Percentiles rank a stretch among this genome's conserved stretches.
Evolutionary conservation across 2,329 filamentous ascomycete species (phyloP).

Genomic region (Lecanosticta acicola): DNA sequence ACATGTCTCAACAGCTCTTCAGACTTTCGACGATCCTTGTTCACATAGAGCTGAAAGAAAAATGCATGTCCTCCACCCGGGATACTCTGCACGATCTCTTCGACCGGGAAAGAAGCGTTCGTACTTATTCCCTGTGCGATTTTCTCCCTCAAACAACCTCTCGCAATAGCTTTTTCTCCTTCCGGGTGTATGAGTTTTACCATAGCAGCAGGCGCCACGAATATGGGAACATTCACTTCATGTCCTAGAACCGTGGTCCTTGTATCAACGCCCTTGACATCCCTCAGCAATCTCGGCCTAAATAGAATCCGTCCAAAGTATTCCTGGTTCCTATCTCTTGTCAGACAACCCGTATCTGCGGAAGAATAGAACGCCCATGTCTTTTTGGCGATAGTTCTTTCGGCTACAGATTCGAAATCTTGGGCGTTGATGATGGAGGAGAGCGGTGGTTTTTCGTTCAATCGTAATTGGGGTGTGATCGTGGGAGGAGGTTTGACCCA

Average conservation of each 20-base stretch:
- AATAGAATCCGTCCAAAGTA: slow-evolving; percentile 44
- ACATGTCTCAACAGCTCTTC: slow-evolving; percentile 47
- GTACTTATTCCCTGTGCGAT: slow-evolving; percentile 31
- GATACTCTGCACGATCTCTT: slow-evolving; percentile 27
- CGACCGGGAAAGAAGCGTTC: slow-evolving; percentile 31
- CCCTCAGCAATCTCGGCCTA: slow-evolving; percentile 42
- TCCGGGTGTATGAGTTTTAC: slow-evolving; percentile 34
- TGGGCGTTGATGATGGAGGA: slow-evolving; percentile 44
- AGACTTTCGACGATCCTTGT: slow-evolving; percentile 50
- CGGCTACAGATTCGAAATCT: slow-evolving; percentile 42
- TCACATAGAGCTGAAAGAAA: slow-evolving; percentile 60
- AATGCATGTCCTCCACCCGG: slow-evolving; percentile 30
- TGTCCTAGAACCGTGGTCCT: slow-evolving; percentile 34
- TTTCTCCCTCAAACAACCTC: slow-evolving; percentile 24
- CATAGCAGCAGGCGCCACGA: slow-evolving; percentile 36
- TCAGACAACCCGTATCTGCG: slow-evolving; percentile 47
- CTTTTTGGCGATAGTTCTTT: slow-evolving; percentile 34
- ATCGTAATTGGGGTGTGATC: slow-evolving; percentile 27
- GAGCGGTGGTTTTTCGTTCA: slow-evolving; percentile 41
- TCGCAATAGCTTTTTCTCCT: slow-evolving; percentile 36
- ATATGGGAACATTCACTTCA: slow-evolving; percentile 32
- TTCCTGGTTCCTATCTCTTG: slow-evolving; percentile 39
- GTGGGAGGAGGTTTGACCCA: slow-evolving; percentile 29
- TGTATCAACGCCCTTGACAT: slow-evolving; percentile 34
- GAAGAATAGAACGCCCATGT: slow-evolving; percentile 46